A percentile compares a stretch with the other conserved stretches of the same genome.
Evolutionary conservation across 331 rosid species (phyloP).

Genomic region (Pyrus hybrid): DNA sequence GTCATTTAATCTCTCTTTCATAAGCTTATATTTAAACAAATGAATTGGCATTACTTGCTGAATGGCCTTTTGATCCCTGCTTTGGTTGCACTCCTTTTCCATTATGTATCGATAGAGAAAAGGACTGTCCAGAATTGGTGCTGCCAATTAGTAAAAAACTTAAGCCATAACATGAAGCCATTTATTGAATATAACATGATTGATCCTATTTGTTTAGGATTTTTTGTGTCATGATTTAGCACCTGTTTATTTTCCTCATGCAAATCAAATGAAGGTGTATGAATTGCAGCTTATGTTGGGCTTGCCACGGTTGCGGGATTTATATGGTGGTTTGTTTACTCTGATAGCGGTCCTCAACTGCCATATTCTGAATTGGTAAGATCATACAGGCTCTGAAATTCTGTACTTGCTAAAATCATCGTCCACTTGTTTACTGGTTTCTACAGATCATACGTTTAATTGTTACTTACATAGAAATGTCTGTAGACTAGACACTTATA

Average conservation of each 20-base stretch:
- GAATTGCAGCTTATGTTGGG: conserved; percentile 89
- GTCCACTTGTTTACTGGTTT: background rate
- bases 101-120: background rate
- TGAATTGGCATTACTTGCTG: background rate
- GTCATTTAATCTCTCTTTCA: background rate
- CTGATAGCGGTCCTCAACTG: conserved; percentile 78
- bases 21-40: background rate
- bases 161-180: background rate
- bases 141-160: background rate
- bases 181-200: background rate
- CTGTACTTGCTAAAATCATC: background rate
- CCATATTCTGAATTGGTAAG: conserved; percentile 84
- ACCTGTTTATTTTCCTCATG: conserved; percentile 10
- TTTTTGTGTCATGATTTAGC: background rate
- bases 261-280: background rate
- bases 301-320: conserved; percentile 93
- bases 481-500: background rate
- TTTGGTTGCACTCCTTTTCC: background rate
- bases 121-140: background rate
- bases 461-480: background rate
- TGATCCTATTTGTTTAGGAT: background rate
- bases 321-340: conserved; percentile 94
- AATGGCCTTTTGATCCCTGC: background rate
- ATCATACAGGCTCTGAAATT: conserved; percentile 2
- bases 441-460: background rate